Conservation (phyloP, 1,139 yeast species). For the Kodamaea fungicola region DNA sequence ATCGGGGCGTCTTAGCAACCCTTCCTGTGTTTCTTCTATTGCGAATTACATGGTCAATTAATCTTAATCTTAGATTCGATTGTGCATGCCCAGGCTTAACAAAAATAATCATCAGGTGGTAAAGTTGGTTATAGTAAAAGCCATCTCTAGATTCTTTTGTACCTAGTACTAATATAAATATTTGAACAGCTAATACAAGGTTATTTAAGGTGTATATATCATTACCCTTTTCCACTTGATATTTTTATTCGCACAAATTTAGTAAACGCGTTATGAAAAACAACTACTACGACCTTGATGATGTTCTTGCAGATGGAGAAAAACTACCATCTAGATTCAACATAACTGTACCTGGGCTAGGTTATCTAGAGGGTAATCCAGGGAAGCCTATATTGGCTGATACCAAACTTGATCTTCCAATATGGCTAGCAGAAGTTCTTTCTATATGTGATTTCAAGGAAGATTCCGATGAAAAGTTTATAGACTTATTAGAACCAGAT, state of each 20-base stretch:
- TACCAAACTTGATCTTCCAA: constrained; percentile 73
- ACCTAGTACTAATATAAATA: too few species aligned
- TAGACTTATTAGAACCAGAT: constrained; percentile 68
- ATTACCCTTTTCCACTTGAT: neutral
- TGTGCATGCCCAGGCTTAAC: too few species aligned
- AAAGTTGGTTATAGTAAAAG: too few species aligned
- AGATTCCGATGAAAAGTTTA: constrained; percentile 50
- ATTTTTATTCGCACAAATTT: neutral
- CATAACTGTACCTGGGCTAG: constrained; percentile 77
- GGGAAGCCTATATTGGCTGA: constrained; percentile 61
- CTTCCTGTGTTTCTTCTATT: too few species aligned
- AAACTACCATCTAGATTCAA: constrained; percentile 78
- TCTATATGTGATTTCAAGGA: constrained; percentile 51
- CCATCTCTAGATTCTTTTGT: too few species aligned
- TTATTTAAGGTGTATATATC: neutral
- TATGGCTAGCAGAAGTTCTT: constrained; percentile 83
- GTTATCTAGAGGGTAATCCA: constrained; percentile 81
- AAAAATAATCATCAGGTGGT: too few species aligned
- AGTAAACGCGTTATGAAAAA: constrained; percentile 6
- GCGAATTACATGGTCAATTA: too few species aligned
- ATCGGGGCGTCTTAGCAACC: too few species aligned
- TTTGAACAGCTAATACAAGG: neutral
- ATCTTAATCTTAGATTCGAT: too few species aligned
- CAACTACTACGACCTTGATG: constrained; percentile 78
- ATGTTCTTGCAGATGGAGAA: constrained; percentile 70